Evolutionary conservation across 2,329 filamentous ascomycete genomes (phyloP), one percentile per base, ranked within the genome.

Genomic region (Penicillium sp.): DNA sequence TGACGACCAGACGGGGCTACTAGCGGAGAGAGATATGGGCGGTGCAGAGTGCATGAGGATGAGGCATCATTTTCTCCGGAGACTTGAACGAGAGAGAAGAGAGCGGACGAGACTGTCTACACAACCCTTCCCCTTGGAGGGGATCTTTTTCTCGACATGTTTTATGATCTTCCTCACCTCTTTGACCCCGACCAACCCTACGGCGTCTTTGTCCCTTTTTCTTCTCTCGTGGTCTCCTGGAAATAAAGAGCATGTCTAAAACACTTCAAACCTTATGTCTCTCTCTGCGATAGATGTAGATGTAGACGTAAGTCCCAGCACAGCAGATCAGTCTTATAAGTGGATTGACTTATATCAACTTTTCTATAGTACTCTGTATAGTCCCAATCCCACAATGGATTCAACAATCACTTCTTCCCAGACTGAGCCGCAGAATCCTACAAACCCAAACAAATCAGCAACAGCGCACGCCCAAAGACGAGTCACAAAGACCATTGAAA

Each of bases 361-460:
- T 22, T 22, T 22, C 3, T 22, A 5, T 22, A 22, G 19, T 5
- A 22, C 3, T 33, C 27, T 51, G 7, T 38, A 38, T 33, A 22
- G 16, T 19, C 10, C 25, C 40, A 40, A 45, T 12, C 41, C 31
- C 28, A 47, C 33, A 8, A 22, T 22, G 19, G 19, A n/a, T n/a
- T n/a, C n/a, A 22, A 22, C 19, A 22, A 19, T 52, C 55, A 67
- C 61, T 67, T 65, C 59, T 62, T 68, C 41, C 65, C 65, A 12
- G 60, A 61, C 56, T 69, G 66, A 25, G 62, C 66, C 42, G 65
- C 57, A 13, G 66, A 57, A 60, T 68, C 66, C 66, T 69, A 58
- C 7, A 41, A 41, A 22, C 7, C 8, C 13, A 27, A 18, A 11
- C 54, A 14, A 55, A 54, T 41, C 41, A 41, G 14, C 38, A 36